phyloP scores from a whole-genome alignment of 2,329 filamentous ascomycete species.

The Epichloe brachyelytri region DNA sequence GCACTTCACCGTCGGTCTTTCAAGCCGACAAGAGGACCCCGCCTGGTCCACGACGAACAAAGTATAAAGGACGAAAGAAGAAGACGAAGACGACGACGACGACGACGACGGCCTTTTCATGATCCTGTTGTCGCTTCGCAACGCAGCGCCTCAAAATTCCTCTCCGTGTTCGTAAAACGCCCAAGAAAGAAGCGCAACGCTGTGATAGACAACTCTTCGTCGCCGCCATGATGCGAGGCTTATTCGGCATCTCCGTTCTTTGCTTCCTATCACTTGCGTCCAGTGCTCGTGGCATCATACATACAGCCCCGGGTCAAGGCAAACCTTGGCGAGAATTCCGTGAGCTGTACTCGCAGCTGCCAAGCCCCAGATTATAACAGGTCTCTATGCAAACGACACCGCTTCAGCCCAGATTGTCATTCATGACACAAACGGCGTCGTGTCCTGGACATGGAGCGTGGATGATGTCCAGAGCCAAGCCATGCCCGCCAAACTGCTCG shows the following conservation, averaged over 20 bases:
- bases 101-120: too few species aligned
- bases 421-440: neutral
- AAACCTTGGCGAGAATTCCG: neutral
- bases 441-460: constrained; percentile 2
- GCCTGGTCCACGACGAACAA: too few species aligned
- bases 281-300: neutral
- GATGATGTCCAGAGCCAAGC: neutral
- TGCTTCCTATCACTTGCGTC: neutral
- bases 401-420: neutral
- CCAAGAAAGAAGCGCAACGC: too few species aligned
- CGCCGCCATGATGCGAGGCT: neutral
- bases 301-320: neutral
- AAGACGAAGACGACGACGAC: too few species aligned
- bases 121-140: too few species aligned
- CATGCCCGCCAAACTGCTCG: neutral
- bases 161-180: too few species aligned
- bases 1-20: too few species aligned
- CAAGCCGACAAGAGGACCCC: too few species aligned
- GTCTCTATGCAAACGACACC: neutral
- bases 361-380: neutral
- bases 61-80: too few species aligned
- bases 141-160: neutral
- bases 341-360: neutral
- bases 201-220: neutral
- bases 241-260: neutral